phyloP scores from a whole-genome alignment of 73 alveolate species.

The Paramecium sonneborni region DNA sequence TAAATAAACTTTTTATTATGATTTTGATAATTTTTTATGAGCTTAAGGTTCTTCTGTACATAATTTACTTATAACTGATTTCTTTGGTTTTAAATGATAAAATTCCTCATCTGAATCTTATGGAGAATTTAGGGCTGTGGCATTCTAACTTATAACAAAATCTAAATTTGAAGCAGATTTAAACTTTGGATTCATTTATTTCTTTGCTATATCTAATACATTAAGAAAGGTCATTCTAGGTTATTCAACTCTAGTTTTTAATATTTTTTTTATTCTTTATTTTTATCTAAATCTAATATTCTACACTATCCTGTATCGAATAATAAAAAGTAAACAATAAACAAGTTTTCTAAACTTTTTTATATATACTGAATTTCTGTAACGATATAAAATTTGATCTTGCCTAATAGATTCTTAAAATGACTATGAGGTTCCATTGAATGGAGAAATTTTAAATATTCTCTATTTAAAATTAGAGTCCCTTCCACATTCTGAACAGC shows the following conservation, averaged over 20 bases:
- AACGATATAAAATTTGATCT: not conserved
- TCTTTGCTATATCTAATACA: not conserved
- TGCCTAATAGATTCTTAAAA: not conserved
- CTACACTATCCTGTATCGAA: not conserved
- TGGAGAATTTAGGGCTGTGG: not conserved
- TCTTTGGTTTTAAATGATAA: slow-evolving; percentile 30
- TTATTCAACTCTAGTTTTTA: slow-evolving; percentile 6
- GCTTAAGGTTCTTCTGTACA: not conserved
- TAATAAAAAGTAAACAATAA: not conserved
- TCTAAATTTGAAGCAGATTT: not conserved
- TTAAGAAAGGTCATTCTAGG: not conserved
- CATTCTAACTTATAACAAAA: not conserved
- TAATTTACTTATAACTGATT: not conserved
- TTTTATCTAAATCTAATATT: not conserved
- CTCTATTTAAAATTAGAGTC: not conserved
- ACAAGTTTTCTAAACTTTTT: slow-evolving; percentile 17
- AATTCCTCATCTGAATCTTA: slow-evolving; percentile 24
- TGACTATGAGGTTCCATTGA: not conserved
- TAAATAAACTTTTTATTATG: not conserved
- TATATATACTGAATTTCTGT: not conserved
- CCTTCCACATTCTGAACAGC: slow-evolving; percentile 13
- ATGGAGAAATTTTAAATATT: not conserved
- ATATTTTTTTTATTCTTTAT: not conserved
- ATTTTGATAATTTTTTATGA: not conserved
- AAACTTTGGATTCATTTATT: not conserved